phyloP scores from a whole-genome alignment of 225 moss, liverwort and hornwort species.

The Marchantia paleacea region DNA sequence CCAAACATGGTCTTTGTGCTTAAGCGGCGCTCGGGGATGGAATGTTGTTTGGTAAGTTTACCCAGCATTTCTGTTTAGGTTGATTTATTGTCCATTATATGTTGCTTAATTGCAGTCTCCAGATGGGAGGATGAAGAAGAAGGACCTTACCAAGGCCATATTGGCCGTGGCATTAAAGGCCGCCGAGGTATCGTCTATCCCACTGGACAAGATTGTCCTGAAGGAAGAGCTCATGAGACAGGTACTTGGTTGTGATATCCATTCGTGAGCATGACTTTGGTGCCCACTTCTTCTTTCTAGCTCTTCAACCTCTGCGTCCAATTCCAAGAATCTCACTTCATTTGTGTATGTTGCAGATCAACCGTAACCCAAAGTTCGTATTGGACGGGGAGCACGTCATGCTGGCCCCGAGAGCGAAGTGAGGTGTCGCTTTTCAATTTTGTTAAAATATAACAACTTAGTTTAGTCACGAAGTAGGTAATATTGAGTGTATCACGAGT shows the following conservation, averaged over 20 bases:
- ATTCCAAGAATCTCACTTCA: neutral
- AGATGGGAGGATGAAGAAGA: conserved; percentile 38
- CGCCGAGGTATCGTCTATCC: conserved; percentile 23
- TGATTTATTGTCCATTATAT: neutral
- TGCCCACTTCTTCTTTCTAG: neutral
- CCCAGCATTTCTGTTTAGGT: neutral
- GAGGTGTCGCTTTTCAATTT: neutral
- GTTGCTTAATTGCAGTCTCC: conserved; percentile 20
- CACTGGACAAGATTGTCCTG: conserved; percentile 32
- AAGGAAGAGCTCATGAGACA: conserved; percentile 49
- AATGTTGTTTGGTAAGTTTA: neutral
- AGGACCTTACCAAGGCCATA: conserved; percentile 34
- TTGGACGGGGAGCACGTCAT: conserved; percentile 40
- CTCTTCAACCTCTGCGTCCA: neutral
- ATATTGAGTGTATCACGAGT: conserved; percentile 18
- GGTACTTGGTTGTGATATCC: conserved; percentile 11
- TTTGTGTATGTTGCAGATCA: conserved; percentile 26
- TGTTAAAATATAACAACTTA: neutral
- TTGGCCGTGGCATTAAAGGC: conserved; percentile 35
- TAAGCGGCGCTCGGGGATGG: neutral
- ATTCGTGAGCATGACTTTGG: neutral
- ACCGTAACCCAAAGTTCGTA: conserved; percentile 32
- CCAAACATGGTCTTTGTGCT: too few species aligned
- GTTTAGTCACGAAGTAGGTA: neutral
- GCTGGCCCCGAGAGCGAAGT: conserved; percentile 24